Percentiles rank a stretch among this genome's conserved stretches.
These are phyloP conservation scores for Cenchrus fungigraminus DNA, from an alignment of 176 grass and related monocot genomes.

Conservation along the genomic window DNA sequence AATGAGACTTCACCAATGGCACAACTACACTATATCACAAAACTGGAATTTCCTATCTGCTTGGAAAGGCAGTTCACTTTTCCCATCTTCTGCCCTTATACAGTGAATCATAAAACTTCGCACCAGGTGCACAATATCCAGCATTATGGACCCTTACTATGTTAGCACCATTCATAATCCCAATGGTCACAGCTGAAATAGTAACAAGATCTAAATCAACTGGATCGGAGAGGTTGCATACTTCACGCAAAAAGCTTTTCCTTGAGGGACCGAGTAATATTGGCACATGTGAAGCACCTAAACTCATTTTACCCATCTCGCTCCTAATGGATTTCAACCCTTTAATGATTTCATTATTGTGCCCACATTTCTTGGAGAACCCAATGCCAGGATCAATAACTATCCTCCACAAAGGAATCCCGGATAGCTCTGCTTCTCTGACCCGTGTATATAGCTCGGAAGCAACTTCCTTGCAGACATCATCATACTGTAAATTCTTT, in stretches of 20 bases:
- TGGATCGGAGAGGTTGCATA: constrained; percentile 59
- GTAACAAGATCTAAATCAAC: constrained; percentile 73
- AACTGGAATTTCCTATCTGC: constrained; percentile 16
- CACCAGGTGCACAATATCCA: constrained; percentile 59
- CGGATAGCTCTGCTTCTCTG: constrained; percentile 64
- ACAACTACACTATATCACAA: background rate
- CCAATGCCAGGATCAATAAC: constrained; percentile 87
- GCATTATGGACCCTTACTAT: constrained; percentile 84
- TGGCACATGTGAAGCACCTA: constrained; percentile 74
- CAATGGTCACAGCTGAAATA: constrained; percentile 42
- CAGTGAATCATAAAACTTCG: constrained; percentile 60
- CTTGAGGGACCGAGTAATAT: constrained; percentile 80
- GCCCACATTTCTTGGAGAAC: constrained; percentile 70
- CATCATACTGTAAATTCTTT: constrained; percentile 69
- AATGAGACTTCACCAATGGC: constrained; percentile 3
- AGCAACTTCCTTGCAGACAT: constrained; percentile 77
- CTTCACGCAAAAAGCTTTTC: constrained; percentile 77
- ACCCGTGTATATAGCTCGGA: constrained; percentile 63
- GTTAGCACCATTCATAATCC: constrained; percentile 79
- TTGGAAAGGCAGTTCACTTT: background rate
- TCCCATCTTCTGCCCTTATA: constrained; percentile 31
- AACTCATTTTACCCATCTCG: constrained; percentile 65
- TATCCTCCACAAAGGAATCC: constrained; percentile 88
- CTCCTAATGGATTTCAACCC: constrained; percentile 60
- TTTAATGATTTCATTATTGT: constrained; percentile 64